A percentile compares a stretch with the other conserved stretches of the same genome.
phyloP scores from a whole-genome alignment of 208 protist species.

The Trypanosoma brucei region DNA sequence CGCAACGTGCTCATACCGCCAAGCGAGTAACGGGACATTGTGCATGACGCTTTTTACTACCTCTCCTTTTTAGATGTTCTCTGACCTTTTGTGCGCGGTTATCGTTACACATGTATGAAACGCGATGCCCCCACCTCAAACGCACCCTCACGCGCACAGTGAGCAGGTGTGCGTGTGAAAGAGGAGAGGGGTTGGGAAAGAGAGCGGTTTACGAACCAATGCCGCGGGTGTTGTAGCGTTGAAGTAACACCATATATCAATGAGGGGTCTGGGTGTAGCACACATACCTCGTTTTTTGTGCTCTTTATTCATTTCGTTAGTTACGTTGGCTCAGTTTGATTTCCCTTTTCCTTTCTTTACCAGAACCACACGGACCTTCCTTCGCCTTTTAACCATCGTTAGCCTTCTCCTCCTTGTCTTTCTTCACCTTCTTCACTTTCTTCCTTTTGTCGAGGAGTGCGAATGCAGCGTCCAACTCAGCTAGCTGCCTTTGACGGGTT shows the following conservation, averaged over 20 bases:
- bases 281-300: no score
- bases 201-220: neutral
- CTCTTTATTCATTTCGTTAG: neutral
- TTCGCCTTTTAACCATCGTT: constrained; percentile 18
- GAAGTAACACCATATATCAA: no score
- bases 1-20: constrained; percentile 59
- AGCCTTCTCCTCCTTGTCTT: constrained; percentile 41
- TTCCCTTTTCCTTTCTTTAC: neutral
- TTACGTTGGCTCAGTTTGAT: no score
- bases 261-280: no score
- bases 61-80: constrained; percentile 5
- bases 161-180: neutral
- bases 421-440: constrained; percentile 30
- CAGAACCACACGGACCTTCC: no score
- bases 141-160: no score
- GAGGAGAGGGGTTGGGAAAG: neutral
- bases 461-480: constrained; percentile 20
- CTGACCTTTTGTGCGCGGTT: no score
- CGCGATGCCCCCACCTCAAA: no score
- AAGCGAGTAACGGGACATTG: constrained; percentile 33
- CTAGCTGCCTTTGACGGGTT: constrained; percentile 35
- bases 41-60: neutral
- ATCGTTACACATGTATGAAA: no score
- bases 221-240: neutral
- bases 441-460: neutral